phyloP scores from a whole-genome alignment of 2,329 filamentous ascomycete genomes.

The Fusarium austroafricanum region DNA sequence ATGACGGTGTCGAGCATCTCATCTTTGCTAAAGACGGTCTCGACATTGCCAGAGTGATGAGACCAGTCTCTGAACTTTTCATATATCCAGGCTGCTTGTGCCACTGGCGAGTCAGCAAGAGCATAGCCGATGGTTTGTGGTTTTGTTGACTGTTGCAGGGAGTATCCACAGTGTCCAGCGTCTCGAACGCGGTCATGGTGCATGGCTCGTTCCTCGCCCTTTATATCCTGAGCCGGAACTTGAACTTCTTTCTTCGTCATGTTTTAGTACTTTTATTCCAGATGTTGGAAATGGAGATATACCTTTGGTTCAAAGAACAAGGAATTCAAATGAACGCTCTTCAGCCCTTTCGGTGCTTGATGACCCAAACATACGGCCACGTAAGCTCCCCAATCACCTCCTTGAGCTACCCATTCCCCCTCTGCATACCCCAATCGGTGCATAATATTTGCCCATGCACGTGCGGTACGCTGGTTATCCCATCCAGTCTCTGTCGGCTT shows the following conservation, averaged over 20 bases:
- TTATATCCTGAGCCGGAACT: neutral
- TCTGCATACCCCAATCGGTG: neutral
- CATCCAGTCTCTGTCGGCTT: conserved; percentile 16
- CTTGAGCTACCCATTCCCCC: conserved; percentile 11
- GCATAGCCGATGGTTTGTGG: conserved; percentile 18
- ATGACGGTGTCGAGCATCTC: conserved; percentile 23
- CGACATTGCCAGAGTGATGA: conserved; percentile 11
- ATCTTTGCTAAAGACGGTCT: conserved; percentile 10
- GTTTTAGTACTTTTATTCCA: no score
- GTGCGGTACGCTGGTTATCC: conserved; percentile 1
- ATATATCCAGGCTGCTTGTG: conserved; percentile 20
- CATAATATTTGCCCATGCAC: conserved; percentile 21
- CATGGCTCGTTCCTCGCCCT: conserved; percentile 9
- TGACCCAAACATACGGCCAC: conserved; percentile 2
- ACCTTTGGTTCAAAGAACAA: conserved; percentile 19
- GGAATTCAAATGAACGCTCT: conserved; percentile 23
- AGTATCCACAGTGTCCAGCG: conserved; percentile 4
- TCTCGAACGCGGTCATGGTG: neutral
- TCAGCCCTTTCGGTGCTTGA: conserved; percentile 14
- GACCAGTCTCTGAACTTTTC: conserved; percentile 24
- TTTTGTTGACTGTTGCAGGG: conserved; percentile 10
- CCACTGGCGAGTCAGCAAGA: conserved; percentile 16
- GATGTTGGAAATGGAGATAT: neutral
- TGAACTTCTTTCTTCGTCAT: neutral
- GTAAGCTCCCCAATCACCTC: conserved; percentile 21